phyloP scores from a whole-genome alignment of 140 eudicot species.

The Cichorium intybus region DNA sequence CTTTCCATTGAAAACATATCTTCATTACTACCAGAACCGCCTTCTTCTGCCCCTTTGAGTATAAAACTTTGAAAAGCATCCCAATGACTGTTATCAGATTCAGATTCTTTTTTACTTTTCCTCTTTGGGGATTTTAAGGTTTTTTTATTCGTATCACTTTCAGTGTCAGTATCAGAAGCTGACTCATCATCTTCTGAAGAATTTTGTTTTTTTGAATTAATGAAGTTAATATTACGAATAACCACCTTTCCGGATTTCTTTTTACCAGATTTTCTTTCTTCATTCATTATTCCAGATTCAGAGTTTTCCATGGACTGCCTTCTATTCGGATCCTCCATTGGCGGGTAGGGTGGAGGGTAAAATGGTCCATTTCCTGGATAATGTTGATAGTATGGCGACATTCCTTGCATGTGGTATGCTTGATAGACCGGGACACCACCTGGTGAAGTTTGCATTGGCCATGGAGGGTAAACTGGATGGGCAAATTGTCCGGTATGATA shows the following conservation, averaged over 20 bases:
- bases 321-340: slow-evolving; percentile 53
- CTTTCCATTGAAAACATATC: slow-evolving; percentile 64
- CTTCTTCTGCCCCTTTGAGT: slow-evolving; percentile 65
- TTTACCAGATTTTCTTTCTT: slow-evolving; percentile 45
- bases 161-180: slow-evolving; percentile 45
- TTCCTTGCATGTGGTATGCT: slow-evolving; percentile 59
- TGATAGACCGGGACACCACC: slow-evolving; percentile 60
- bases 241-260: slow-evolving; percentile 72
- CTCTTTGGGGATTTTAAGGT: slow-evolving; percentile 44
- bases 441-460: slow-evolving; percentile 75
- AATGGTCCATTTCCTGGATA: slow-evolving; percentile 61
- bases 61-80: slow-evolving; percentile 81
- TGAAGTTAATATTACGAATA: slow-evolving; percentile 70
- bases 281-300: slow-evolving; percentile 46
- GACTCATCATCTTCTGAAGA: slow-evolving; percentile 50
- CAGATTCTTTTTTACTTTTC: slow-evolving; percentile 38
- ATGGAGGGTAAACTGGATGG: slow-evolving; percentile 64
- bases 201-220: slow-evolving; percentile 49
- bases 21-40: slow-evolving; percentile 31
- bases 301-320: slow-evolving; percentile 48
- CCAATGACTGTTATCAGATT: slow-evolving; percentile 64
- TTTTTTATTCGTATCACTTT: slow-evolving; percentile 19
- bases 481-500: slow-evolving; percentile 61
- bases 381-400: slow-evolving; percentile 78
- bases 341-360: slow-evolving; percentile 52